phyloP scores from a whole-genome alignment of 345 rosid genomes.

The Euphorbia lathyris region DNA sequence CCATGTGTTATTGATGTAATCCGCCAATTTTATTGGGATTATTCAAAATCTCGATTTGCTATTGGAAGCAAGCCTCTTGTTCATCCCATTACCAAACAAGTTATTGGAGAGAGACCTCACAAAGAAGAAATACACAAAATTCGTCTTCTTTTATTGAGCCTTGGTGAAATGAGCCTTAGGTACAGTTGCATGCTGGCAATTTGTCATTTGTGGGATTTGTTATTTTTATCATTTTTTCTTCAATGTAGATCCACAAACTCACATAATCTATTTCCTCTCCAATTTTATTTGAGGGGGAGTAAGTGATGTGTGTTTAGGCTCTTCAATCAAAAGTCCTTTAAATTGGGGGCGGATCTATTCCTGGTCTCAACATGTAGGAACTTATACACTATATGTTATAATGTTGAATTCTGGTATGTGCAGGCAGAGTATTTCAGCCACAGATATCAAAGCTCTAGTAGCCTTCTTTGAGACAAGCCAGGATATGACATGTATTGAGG shows the following conservation, averaged over 20 bases:
- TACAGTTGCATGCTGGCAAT: constrained; percentile 20
- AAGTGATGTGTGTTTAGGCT: background rate
- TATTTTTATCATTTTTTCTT: background rate
- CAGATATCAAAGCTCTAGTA: constrained; percentile 68
- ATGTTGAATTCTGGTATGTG: constrained; percentile 19
- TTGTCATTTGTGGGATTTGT: background rate
- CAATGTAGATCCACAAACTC: background rate
- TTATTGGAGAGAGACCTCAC: constrained; percentile 72
- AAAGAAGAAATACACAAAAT: constrained; percentile 83
- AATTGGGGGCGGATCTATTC: background rate
- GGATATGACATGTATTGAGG: constrained; percentile 91
- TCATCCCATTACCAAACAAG: constrained; percentile 55
- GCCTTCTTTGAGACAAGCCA: constrained; percentile 86
- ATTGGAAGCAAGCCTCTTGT: constrained; percentile 77
- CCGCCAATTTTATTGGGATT: constrained; percentile 83
- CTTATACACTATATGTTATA: constrained; percentile 9
- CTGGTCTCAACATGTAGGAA: background rate
- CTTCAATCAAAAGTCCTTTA: background rate
- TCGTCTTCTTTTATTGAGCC: constrained; percentile 90
- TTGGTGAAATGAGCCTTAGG: constrained; percentile 98
- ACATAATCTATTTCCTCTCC: background rate
- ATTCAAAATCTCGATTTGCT: constrained; percentile 53
- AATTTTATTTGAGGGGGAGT: background rate
- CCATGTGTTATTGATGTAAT: constrained; percentile 76
- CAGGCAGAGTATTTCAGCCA: constrained; percentile 70